A percentile compares a stretch with the other conserved stretches of the same genome.
phyloP scores from a whole-genome alignment of 1,139 yeast species.

The Suhomyces coccinellae region DNA sequence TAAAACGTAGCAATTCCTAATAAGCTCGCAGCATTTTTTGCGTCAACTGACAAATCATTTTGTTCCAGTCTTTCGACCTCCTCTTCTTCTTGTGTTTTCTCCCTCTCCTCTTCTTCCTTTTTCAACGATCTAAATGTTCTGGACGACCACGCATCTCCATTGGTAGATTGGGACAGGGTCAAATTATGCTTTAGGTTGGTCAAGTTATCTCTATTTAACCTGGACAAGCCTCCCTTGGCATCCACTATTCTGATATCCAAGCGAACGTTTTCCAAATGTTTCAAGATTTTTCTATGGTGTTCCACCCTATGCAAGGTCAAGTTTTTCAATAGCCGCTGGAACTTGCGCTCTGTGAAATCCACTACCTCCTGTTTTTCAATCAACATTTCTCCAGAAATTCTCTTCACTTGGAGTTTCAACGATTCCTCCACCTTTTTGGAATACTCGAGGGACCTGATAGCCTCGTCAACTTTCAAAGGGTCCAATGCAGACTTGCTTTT shows the following conservation, averaged over 20 bases:
- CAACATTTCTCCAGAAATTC: constrained; percentile 85
- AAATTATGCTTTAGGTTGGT: constrained; percentile 47
- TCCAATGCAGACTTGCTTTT: constrained; percentile 75
- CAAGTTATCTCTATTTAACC: constrained; percentile 75
- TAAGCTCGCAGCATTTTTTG: constrained; percentile 77
- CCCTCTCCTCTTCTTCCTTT: constrained; percentile 31
- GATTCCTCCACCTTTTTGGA: constrained; percentile 81
- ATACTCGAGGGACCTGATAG: constrained; percentile 72
- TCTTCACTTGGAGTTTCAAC: constrained; percentile 68
- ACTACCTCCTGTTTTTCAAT: constrained; percentile 64
- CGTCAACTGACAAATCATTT: constrained; percentile 54
- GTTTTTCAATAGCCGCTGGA: constrained; percentile 55
- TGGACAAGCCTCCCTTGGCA: constrained; percentile 74
- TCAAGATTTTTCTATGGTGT: constrained; percentile 78
- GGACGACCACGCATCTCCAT: constrained; percentile 65
- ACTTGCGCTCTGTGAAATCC: constrained; percentile 54
- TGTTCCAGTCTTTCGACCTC: constrained; percentile 23
- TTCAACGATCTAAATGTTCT: constrained; percentile 61
- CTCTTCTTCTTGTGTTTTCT: constrained; percentile 18
- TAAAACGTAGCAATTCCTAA: constrained; percentile 76
- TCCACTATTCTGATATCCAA: constrained; percentile 76
- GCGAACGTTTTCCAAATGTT: constrained; percentile 73
- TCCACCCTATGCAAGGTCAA: constrained; percentile 75
- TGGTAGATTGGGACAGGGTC: constrained; percentile 48
- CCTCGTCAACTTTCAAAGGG: constrained; percentile 89